These are phyloP conservation scores for Galerina marginata DNA, from an alignment of 768 basidiomycete species.

Conservation along the genomic window DNA sequence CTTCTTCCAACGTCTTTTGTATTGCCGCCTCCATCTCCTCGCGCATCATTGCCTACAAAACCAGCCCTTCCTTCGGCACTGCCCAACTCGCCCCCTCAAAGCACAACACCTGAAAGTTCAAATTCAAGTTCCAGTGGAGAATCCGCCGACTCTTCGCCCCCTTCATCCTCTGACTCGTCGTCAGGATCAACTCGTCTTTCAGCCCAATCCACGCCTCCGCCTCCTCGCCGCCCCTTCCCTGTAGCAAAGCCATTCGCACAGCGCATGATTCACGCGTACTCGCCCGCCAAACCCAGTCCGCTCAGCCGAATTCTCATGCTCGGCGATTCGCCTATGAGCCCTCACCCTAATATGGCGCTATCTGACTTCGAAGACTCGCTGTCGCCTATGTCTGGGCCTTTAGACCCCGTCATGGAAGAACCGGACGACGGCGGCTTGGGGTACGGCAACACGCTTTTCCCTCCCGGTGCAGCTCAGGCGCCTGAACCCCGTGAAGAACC, in stretches of 20 bases:
- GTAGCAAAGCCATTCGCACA: constrained; percentile 72
- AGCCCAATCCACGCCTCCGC: constrained; percentile 38
- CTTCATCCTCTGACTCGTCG: constrained; percentile 17
- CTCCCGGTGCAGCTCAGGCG: background rate
- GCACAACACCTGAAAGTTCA: constrained; percentile 16
- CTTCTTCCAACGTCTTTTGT: constrained; percentile 75
- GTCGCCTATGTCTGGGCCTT: constrained; percentile 26
- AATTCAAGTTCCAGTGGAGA: constrained; percentile 4
- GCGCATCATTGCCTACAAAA: constrained; percentile 63
- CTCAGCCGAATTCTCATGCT: constrained; percentile 81
- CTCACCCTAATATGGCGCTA: constrained; percentile 38
- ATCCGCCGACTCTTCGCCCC: background rate
- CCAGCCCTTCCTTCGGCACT: constrained; percentile 40
- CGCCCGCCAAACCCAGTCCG: constrained; percentile 80
- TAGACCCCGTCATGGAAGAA: constrained; percentile 41
- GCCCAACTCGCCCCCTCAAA: constrained; percentile 23
- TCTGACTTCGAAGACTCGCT: constrained; percentile 21
- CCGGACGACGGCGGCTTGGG: constrained; percentile 36
- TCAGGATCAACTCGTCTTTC: constrained; percentile 12
- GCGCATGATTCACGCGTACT: constrained; percentile 82
- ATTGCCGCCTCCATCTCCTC: constrained; percentile 79
- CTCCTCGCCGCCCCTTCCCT: constrained; percentile 59
- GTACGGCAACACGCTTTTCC: constrained; percentile 18
- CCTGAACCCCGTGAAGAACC: constrained; percentile 20
- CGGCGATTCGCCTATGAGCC: constrained; percentile 59